Evolutionary conservation across 2,329 filamentous ascomycete species (phyloP).

Genomic region (Botryotinia globosa): DNA sequence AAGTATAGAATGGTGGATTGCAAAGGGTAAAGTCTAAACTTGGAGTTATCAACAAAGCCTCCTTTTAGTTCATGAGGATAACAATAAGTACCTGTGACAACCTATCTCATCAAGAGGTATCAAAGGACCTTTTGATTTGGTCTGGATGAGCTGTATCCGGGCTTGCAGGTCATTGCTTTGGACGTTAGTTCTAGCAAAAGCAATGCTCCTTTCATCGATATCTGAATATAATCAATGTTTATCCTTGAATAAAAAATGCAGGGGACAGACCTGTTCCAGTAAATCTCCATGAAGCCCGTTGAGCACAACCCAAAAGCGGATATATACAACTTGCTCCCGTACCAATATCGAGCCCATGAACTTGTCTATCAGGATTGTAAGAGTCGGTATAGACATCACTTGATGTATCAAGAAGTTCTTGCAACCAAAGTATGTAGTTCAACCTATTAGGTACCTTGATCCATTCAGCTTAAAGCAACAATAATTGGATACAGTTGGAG

Average conservation of each 20-base stretch:
- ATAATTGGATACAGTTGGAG: background rate
- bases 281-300: conserved; percentile 69
- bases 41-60: conserved; percentile 17
- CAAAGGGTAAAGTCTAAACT: conserved; percentile 83
- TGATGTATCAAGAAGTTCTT: conserved; percentile 70
- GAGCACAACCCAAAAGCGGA: conserved; percentile 71
- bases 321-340: conserved; percentile 93
- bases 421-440: conserved; percentile 89
- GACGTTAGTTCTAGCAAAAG: conserved; percentile 66
- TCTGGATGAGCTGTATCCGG: conserved; percentile 63
- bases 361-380: conserved; percentile 53
- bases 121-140: conserved; percentile 51
- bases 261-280: conserved; percentile 55
- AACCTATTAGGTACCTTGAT: conserved; percentile 61
- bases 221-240: conserved; percentile 49
- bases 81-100: conserved; percentile 36
- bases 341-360: conserved; percentile 78
- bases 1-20: conserved; percentile 93
- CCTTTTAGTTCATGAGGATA: background rate
- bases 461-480: background rate
- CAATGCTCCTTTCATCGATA: conserved; percentile 68
- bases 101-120: conserved; percentile 55
- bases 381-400: conserved; percentile 44
- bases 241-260: conserved; percentile 27
- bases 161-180: conserved; percentile 59